Base-by-base conservation (phyloP, 352 stramenopile species). In the Salisapilia sapeloensis region DNA sequence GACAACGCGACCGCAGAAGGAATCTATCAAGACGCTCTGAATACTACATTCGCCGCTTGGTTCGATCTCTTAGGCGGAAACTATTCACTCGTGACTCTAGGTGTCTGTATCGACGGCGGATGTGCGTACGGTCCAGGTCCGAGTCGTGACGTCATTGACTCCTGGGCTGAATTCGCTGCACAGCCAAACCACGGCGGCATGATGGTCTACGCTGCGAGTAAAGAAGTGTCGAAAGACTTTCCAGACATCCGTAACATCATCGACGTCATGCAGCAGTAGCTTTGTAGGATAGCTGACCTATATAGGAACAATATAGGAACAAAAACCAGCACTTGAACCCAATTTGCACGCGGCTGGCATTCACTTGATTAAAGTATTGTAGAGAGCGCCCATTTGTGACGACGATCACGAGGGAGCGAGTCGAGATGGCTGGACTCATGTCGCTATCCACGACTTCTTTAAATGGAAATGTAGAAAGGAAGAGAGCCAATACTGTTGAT, bases 141-240 rank as follows among this genome's bases (percentile, higher is more conserved):
- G 3, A 79, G 59, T 22, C n/a, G 36, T 0, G 53, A 38, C 4
- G 46, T 82, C n/a, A 57, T 86, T 6, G 33, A 47, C 4, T 19
- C 50, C 23, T 86, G 71, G 71, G 50, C 57, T 20, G 16, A 44
- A 17, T 61, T 71, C 14, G 54, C 56, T 26, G 42, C 56, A 5
- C 34, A 50, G 28, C 25, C 46, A 1, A 46, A 42, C 6, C 28
- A 45, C n/a, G 63, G 60, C 5, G 50, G 50, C 1, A 82, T 86
- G 60, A 82, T 80, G 61, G 53, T 86, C 24, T 86, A 77, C 36
- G 52, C 67, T 2, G 66, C 61, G 6, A 83, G 66, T 2, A 40
- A 51, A 9, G 71, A 86, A 33, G 56, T 60, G 2, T 20, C 10
- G 1, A 48, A 78, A 13, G 36, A 70, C 33, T 83, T 69, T 21